Evolutionary conservation across 306 rosid species (phyloP).

Genomic region (Quercus dentata): DNA sequence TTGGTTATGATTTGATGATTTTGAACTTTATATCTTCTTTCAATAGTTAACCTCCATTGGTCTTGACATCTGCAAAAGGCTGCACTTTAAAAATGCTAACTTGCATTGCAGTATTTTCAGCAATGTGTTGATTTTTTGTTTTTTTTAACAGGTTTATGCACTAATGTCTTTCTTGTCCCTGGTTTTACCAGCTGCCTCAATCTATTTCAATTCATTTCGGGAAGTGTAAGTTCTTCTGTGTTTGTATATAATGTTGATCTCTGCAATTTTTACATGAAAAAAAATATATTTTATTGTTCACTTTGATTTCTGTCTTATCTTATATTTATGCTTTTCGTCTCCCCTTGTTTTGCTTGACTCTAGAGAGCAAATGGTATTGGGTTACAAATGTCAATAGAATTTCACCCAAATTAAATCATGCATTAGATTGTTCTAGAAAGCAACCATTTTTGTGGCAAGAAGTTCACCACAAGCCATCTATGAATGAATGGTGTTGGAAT

Average conservation of each 20-base stretch:
- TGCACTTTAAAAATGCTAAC: conserved; percentile 3
- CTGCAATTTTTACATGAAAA: conserved; percentile 12
- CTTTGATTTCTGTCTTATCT: background rate
- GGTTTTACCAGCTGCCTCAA: conserved; percentile 62
- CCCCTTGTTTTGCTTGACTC: conserved; percentile 4
- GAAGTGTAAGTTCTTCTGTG: conserved; percentile 80
- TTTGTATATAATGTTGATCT: conserved; percentile 11
- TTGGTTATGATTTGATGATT: background rate
- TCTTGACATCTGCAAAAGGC: background rate
- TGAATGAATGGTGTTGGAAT: background rate
- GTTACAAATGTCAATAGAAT: background rate
- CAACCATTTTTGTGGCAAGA: background rate
- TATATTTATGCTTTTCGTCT: conserved; percentile 6
- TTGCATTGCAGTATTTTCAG: conserved; percentile 4
- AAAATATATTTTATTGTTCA: conserved; percentile 1
- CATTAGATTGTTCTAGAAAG: background rate
- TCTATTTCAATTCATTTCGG: conserved; percentile 82
- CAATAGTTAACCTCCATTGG: background rate
- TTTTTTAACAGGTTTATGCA: conserved; percentile 76
- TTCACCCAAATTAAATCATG: background rate
- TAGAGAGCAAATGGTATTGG: background rate
- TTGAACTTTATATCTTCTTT: background rate
- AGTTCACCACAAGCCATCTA: background rate
- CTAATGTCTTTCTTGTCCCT: conserved; percentile 93
- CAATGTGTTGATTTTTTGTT: conserved; percentile 1